Percentiles rank a stretch among this genome's conserved stretches.
Conservation (phyloP, 2,329 filamentous ascomycete genomes). For the Cytospora piceae region DNA sequence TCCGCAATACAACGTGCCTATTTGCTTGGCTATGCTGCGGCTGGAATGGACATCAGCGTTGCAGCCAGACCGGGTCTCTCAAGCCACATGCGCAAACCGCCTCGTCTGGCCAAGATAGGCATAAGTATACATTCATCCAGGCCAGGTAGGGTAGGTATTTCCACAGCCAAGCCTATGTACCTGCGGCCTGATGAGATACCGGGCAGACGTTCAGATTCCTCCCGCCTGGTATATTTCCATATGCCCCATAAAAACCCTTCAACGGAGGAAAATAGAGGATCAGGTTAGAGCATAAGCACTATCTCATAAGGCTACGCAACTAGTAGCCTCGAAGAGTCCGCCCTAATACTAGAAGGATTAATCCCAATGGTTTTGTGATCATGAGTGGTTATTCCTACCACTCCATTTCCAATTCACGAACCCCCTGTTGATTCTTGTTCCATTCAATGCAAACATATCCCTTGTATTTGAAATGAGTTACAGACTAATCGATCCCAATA, state of each 20-base stretch:
- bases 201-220: not conserved
- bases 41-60: constrained; percentile 5
- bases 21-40: constrained; percentile 5
- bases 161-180: not conserved
- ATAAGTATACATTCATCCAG: not conserved
- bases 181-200: not conserved
- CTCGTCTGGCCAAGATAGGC: not conserved
- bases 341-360: not conserved
- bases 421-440: no score
- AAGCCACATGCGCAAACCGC: not conserved
- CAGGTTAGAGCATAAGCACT: not conserved
- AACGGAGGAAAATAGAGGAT: not conserved
- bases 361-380: no score
- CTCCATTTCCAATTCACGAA: no score
- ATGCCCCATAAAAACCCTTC: not conserved
- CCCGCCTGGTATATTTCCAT: not conserved
- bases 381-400: no score
- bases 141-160: not conserved
- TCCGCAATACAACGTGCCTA: constrained; percentile 9
- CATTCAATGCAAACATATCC: no score
- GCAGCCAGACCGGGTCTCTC: not conserved
- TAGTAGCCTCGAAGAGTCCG: not conserved
- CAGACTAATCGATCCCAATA: no score
- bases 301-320: not conserved
- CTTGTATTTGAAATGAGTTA: no score